Conservation (phyloP, 768 basidiomycete genomes). For the Termitomyces sp. region DNA sequence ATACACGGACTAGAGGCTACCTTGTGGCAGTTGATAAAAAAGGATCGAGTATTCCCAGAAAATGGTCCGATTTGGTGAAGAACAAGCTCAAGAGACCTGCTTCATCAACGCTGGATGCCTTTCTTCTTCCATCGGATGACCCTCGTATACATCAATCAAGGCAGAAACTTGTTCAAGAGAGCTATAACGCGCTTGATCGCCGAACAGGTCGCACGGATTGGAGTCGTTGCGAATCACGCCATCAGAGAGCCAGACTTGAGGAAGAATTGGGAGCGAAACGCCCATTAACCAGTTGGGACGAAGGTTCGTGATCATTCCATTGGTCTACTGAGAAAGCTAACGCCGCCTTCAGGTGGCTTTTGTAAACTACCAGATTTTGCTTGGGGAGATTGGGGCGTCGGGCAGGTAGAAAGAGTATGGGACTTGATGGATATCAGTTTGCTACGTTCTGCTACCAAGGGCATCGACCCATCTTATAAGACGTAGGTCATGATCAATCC, state of each 20-base stretch:
- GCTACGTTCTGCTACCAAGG: constrained; percentile 75
- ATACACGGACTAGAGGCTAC: constrained; percentile 90
- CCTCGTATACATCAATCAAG: constrained; percentile 88
- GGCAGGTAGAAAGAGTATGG: constrained; percentile 93
- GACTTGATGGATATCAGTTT: constrained; percentile 92
- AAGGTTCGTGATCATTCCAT: constrained; percentile 47
- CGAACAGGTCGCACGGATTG: constrained; percentile 80
- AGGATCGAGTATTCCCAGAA: constrained; percentile 52
- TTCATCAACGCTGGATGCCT: constrained; percentile 86
- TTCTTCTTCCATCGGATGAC: constrained; percentile 88
- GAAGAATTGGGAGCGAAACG: constrained; percentile 79
- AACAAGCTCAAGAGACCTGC: constrained; percentile 75
- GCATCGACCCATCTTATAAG: constrained; percentile 84
- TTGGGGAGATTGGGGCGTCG: constrained; percentile 93
- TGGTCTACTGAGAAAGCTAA: background rate
- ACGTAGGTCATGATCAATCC: constrained; percentile 53
- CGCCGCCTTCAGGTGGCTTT: constrained; percentile 54
- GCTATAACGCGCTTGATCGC: constrained; percentile 59
- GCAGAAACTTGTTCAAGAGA: constrained; percentile 75
- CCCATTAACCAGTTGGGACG: constrained; percentile 91
- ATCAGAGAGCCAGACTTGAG: constrained; percentile 82
- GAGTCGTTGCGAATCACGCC: constrained; percentile 89
- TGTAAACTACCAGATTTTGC: constrained; percentile 86
- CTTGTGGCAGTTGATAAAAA: constrained; percentile 74
- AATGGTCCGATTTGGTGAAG: constrained; percentile 63